Conservation (phyloP, 75 land plant genomes). For the Isoetes taiwanensis region DNA sequence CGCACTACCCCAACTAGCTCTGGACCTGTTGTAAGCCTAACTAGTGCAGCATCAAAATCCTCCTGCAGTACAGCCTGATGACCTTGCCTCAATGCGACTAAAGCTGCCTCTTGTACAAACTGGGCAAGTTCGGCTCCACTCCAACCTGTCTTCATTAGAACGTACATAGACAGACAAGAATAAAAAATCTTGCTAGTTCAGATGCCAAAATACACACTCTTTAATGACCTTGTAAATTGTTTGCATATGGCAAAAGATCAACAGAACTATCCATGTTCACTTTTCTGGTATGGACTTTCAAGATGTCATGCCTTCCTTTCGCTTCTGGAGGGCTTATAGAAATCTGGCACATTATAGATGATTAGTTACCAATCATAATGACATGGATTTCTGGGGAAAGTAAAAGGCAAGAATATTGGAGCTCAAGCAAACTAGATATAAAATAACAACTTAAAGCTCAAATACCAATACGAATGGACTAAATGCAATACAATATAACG, state of each 20-base stretch:
- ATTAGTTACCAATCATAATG: neutral
- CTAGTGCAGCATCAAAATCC: constrained; percentile 85
- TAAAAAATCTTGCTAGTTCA: neutral
- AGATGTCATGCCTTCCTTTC: constrained; percentile 64
- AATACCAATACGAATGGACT: neutral
- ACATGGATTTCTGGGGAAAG: neutral
- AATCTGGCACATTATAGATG: constrained; percentile 37
- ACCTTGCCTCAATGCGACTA: constrained; percentile 70
- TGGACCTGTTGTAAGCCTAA: constrained; percentile 78
- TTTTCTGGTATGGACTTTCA: constrained; percentile 79
- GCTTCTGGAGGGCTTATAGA: constrained; percentile 63
- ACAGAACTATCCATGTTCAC: constrained; percentile 77
- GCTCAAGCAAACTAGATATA: neutral
- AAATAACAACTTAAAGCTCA: neutral
- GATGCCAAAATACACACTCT: neutral
- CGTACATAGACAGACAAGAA: neutral
- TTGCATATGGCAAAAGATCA: constrained; percentile 61
- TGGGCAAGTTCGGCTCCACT: constrained; percentile 89
- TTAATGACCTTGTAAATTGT: constrained; percentile 53
- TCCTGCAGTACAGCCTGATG: constrained; percentile 45
- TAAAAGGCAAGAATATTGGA: neutral
- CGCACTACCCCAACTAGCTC: constrained; percentile 43
- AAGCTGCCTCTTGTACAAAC: constrained; percentile 77
- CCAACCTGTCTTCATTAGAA: constrained; percentile 47
- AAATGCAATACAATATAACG: too few relatives aligned